Percentiles rank a stretch among this genome's conserved stretches.
These are phyloP conservation scores for Lobosporangium transversale DNA, from an alignment of 192 early-diverging fungal species.

Conservation along the genomic window DNA sequence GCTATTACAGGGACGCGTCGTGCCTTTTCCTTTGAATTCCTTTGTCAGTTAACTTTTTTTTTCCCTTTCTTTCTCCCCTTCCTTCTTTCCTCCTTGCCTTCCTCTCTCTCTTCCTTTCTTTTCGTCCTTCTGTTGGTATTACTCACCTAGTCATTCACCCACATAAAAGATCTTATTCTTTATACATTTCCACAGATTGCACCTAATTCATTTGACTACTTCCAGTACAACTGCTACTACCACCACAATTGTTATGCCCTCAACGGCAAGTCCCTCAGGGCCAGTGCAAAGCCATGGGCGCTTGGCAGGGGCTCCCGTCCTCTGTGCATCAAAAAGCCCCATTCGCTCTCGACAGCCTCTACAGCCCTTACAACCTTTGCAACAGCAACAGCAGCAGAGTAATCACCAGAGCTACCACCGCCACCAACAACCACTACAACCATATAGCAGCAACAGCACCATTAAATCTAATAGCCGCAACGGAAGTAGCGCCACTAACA, in stretches of 20 bases:
- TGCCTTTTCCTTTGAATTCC: background rate
- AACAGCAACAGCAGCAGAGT: background rate
- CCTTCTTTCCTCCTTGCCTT: background rate
- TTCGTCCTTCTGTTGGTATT: background rate
- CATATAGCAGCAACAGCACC: background rate
- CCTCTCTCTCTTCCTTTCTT: background rate
- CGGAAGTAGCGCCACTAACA: background rate
- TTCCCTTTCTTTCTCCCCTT: background rate
- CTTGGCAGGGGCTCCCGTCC: background rate
- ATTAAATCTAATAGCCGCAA: no score
- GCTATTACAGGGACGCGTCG: background rate
- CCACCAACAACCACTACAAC: background rate
- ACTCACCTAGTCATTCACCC: background rate
- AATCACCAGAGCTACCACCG: constrained; percentile 2
- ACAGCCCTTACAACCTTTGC: background rate
- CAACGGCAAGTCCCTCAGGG: constrained; percentile 11
- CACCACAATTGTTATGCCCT: constrained; percentile 13
- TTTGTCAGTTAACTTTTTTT: background rate
- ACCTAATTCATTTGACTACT: background rate
- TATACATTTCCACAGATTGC: background rate
- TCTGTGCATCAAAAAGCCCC: background rate
- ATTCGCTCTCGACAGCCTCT: background rate
- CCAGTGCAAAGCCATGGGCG: background rate
- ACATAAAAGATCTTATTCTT: background rate
- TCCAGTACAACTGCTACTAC: no score